phyloP scores from a whole-genome alignment of 768 basidiomycete species.

The Exsudoporus frostii region DNA sequence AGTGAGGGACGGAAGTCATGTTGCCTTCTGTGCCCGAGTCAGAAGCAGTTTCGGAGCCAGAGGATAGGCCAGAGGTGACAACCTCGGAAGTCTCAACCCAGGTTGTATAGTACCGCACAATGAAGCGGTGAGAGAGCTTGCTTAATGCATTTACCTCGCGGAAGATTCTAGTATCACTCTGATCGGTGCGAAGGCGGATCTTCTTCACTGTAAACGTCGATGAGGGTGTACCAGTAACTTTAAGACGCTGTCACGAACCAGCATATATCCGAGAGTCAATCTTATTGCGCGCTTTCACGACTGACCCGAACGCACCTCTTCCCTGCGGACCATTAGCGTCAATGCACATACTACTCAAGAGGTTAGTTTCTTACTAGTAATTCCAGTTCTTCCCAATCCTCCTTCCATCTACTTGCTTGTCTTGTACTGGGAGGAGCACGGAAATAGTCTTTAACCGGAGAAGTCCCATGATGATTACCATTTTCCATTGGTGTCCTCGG shows the following conservation, averaged over 20 bases:
- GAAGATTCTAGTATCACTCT: conserved; percentile 85
- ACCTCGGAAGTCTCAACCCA: conserved; percentile 78
- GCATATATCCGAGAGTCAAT: conserved; percentile 85
- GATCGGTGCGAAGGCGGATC: conserved; percentile 70
- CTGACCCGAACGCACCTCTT: conserved; percentile 89
- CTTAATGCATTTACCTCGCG: conserved; percentile 90
- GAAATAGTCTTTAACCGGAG: conserved; percentile 70
- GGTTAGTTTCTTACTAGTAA: conserved; percentile 48
- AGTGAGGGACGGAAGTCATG: conserved; percentile 54
- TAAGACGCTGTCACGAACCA: conserved; percentile 38
- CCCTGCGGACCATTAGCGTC: conserved; percentile 45
- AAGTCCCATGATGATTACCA: conserved; percentile 37
- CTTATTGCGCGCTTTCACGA: conserved; percentile 89
- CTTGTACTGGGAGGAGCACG: conserved; percentile 36
- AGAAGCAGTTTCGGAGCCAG: conserved; percentile 41
- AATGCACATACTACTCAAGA: background rate
- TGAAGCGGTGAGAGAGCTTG: conserved; percentile 80
- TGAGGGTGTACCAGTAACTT: background rate
- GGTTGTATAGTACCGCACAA: conserved; percentile 89
- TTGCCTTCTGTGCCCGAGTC: conserved; percentile 43
- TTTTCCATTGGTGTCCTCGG: conserved; percentile 51
- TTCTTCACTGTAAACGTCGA: conserved; percentile 66
- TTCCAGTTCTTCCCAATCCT: conserved; percentile 93
- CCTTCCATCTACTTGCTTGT: conserved; percentile 79
- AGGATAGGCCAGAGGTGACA: conserved; percentile 44